A percentile compares a stretch with the other conserved stretches of the same genome.
phyloP scores from a whole-genome alignment of 805 yeast genomes.

The Kluyveromyces lactis region DNA sequence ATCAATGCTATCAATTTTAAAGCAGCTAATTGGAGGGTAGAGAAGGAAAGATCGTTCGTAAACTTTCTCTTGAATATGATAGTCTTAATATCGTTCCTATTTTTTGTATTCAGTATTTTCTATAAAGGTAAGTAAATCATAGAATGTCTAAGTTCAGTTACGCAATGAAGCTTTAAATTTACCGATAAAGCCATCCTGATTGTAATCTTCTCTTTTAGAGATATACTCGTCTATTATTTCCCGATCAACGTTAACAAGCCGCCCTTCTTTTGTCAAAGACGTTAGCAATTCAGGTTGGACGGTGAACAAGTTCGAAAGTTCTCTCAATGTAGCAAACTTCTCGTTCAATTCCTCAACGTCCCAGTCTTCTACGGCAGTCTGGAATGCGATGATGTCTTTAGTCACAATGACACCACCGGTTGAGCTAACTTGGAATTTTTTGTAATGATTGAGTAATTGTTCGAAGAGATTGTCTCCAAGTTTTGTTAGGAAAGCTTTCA shows the following conservation, averaged over 20 bases:
- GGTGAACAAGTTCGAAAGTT: conserved; percentile 75
- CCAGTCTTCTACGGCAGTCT: conserved; percentile 62
- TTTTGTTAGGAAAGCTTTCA: conserved; percentile 41
- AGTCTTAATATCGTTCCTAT: not conserved
- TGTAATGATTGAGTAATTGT: conserved; percentile 60
- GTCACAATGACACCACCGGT: conserved; percentile 79
- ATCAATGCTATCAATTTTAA: not conserved
- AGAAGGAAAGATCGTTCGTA: not conserved
- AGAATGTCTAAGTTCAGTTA: conserved; percentile 2
- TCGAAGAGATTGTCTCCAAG: conserved; percentile 53
- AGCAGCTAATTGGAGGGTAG: conserved; percentile 1
- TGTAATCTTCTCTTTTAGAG: conserved; percentile 61
- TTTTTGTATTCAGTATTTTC: conserved; percentile 2
- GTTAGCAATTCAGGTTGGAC: conserved; percentile 74
- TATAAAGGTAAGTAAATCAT: conserved; percentile 2
- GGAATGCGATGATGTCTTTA: conserved; percentile 73
- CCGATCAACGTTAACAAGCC: conserved; percentile 56
- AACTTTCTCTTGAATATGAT: not conserved
- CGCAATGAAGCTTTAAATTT: conserved; percentile 6
- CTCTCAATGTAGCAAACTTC: conserved; percentile 63
- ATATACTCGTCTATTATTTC: conserved; percentile 57
- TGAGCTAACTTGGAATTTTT: conserved; percentile 65
- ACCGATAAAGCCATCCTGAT: conserved; percentile 29
- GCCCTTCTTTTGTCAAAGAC: conserved; percentile 76
- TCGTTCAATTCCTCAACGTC: conserved; percentile 49